phyloP scores from a whole-genome alignment of 208 protist genomes.

The Porcisia deanei region DNA sequence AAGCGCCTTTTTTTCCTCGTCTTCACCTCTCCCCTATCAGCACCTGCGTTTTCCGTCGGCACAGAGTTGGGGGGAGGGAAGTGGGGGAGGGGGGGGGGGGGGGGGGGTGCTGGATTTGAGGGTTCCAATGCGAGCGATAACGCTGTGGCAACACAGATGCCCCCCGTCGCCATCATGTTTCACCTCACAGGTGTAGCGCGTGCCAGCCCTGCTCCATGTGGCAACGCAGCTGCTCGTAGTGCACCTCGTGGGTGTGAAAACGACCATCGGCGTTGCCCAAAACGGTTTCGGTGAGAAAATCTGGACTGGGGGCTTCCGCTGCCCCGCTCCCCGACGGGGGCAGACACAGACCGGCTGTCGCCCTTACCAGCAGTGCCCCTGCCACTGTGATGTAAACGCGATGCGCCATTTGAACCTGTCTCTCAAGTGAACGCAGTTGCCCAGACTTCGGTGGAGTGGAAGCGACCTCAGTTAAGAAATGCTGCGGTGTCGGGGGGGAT shows the following conservation, averaged over 20 bases:
- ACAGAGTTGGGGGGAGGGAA: too few species aligned
- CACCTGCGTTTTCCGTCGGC: too few species aligned
- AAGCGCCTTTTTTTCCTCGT: too few species aligned
- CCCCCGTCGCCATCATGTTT: not conserved
- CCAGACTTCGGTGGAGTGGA: not conserved
- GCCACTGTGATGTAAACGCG: slow-evolving; percentile 21
- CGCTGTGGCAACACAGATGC: not conserved
- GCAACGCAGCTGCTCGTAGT: slow-evolving; percentile 20
- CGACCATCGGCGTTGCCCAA: not conserved
- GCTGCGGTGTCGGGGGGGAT: not conserved
- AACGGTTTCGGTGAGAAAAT: not conserved
- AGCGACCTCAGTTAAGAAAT: not conserved
- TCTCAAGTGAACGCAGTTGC: slow-evolving; percentile 15
- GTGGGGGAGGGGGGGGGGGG: too few species aligned
- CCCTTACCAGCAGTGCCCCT: not conserved
- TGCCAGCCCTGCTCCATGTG: slow-evolving; percentile 29
- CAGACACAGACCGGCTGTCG: not conserved
- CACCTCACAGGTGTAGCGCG: slow-evolving; percentile 10
- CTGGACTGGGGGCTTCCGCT: not conserved
- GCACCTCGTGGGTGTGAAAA: slow-evolving; percentile 18
- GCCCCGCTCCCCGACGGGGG: not conserved
- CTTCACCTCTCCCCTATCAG: not conserved
- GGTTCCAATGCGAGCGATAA: not conserved
- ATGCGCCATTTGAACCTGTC: slow-evolving; percentile 14
- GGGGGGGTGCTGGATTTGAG: too few species aligned